Evolutionary conservation across 257 asterid genomes (phyloP), one percentile per base, ranked within the genome.

Genomic region (Paraleonurus japonicus): DNA sequence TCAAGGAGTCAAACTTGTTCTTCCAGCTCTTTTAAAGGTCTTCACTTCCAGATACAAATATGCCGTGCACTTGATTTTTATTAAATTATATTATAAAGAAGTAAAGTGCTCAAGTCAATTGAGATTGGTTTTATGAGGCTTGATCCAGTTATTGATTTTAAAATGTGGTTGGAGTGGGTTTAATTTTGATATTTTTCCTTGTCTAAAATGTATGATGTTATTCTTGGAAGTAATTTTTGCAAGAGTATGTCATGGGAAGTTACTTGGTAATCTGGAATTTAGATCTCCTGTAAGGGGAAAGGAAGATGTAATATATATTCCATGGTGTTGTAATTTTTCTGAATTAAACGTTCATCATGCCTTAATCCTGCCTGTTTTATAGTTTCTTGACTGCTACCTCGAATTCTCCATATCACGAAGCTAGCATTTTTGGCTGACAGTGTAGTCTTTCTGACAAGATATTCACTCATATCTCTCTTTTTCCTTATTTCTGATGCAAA

Each of bases 21-120:
- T 94, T 76, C 99, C 99, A 16, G 90, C 98, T n/a, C 99, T 94
- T 78, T 76, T 94, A 69, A 91, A 94, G 99, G 99, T 94, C 65
- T 59, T 50, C 9, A 30, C 41, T 57, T 76, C 30, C 32, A 27
- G 68, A 78, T 76, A 17, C 26, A 7, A 51, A 45, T 10, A 45
- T 10, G 20, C 1, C n/a, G 19, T 45, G 43, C 53, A 70, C 65
- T 63, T 61, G 71, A 70, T 66, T 70, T n/a, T 65, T 43, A 20
- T 50, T 28, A 64, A 71, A 39, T 32, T 20, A 64, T 67, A 39
- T 32, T 37, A 62, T 30, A 26, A n/a, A 27, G 20, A 39, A 43
- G 6, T 43, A 3, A 3, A 43, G 17, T 43, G 58, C 57, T 59
- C n/a, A 5, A 59, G 22, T 37, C 30, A 9, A 72, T 27, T 66